These are phyloP conservation scores for Fusarium sp. DNA, from an alignment of 2,329 filamentous ascomycete species.

Conservation along the genomic window DNA sequence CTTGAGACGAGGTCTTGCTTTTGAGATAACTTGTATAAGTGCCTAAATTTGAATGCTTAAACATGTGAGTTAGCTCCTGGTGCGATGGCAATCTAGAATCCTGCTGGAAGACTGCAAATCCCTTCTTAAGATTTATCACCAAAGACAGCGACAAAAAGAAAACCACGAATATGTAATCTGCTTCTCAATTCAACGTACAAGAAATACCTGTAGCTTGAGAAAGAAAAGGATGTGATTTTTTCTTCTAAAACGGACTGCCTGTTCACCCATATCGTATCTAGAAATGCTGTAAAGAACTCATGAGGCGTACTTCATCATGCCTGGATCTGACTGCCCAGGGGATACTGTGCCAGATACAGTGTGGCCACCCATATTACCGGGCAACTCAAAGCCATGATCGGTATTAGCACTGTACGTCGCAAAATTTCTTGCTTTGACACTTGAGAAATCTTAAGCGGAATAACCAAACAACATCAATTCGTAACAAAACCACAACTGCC, in stretches of 20 bases:
- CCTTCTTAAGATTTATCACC: neutral
- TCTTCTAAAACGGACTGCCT: neutral
- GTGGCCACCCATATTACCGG: rapidly evolving
- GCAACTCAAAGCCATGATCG: slow-evolving; percentile 4
- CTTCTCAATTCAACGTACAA: neutral
- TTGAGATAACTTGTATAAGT: too few relatives aligned
- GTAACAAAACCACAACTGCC: slow-evolving; percentile 16
- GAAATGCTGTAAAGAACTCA: slow-evolving; percentile 9
- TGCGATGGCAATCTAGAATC: neutral
- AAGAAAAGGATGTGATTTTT: neutral
- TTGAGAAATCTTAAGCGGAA: slow-evolving; percentile 25
- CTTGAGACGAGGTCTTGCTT: neutral
- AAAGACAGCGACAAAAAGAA: neutral
- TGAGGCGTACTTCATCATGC: slow-evolving; percentile 28
- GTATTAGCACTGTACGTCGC: slow-evolving; percentile 39
- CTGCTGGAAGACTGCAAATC: neutral
- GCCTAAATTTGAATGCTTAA: neutral
- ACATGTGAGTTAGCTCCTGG: neutral
- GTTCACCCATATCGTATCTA: neutral
- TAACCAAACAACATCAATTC: slow-evolving; percentile 2
- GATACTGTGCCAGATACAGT: slow-evolving; percentile 35
- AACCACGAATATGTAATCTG: neutral
- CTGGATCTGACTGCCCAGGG: slow-evolving; percentile 1
- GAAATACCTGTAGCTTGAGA: neutral
- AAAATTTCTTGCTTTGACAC: slow-evolving; percentile 44